Percentiles rank a stretch among this genome's conserved stretches.
phyloP scores from a whole-genome alignment of 257 asterid genomes.

The Henckelia pumila region DNA sequence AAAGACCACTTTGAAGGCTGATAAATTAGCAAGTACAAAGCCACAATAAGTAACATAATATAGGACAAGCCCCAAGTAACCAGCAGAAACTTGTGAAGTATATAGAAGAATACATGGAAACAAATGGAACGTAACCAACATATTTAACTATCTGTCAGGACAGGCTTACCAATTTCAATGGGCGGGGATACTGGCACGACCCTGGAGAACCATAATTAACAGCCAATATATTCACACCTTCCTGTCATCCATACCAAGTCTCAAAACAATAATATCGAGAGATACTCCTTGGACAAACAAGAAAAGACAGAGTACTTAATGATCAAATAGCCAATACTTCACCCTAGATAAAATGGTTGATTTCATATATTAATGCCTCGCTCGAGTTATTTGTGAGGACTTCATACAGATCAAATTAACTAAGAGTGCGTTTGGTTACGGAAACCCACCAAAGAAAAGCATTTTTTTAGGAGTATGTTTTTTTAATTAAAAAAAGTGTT shows the following conservation, averaged over 20 bases:
- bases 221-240: slow-evolving; percentile 81
- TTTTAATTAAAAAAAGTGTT: no score
- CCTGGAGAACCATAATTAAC: slow-evolving; percentile 93
- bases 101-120: slow-evolving; percentile 12
- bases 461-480: no score
- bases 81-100: slow-evolving; percentile 1
- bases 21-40: slow-evolving; percentile 22
- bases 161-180: slow-evolving; percentile 61
- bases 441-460: no score
- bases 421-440: no score
- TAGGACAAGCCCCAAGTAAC: slow-evolving; percentile 6
- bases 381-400: background rate
- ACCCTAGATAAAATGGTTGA: background rate
- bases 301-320: background rate
- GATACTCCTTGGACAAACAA: slow-evolving; percentile 7
- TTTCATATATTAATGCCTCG: background rate
- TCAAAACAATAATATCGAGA: slow-evolving; percentile 4
- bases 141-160: slow-evolving; percentile 1
- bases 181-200: slow-evolving; percentile 83
- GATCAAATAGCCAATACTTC: background rate
- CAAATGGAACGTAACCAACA: background rate
- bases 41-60: slow-evolving; percentile 1
- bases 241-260: slow-evolving; percentile 45
- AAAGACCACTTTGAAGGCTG: slow-evolving; percentile 96
- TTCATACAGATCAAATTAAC: background rate